Percentiles rank a stretch among this genome's conserved stretches.
phyloP scores from a whole-genome alignment of 495 filamentous ascomycete species.

The Podospora pseudoanserina region DNA sequence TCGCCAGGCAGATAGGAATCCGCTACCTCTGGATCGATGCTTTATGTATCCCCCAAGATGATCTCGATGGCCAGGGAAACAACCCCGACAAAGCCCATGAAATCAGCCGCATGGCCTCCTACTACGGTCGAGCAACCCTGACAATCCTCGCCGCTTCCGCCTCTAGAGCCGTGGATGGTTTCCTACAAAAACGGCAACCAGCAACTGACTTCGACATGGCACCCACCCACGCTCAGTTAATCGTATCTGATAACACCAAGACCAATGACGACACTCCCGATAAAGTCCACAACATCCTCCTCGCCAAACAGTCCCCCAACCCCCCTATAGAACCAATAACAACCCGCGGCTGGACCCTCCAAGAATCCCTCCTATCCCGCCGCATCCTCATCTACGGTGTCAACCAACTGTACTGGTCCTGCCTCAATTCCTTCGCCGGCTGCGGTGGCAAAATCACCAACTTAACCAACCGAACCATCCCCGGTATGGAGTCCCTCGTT shows the following conservation, averaged over 20 bases:
- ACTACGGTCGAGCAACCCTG: not conserved
- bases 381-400: not conserved
- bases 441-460: constrained; percentile 1
- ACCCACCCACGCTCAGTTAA: not conserved
- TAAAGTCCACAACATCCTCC: not conserved
- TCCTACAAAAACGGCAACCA: not conserved
- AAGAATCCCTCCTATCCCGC: not conserved
- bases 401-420: constrained; percentile 10
- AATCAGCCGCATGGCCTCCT: not conserved
- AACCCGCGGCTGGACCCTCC: not conserved
- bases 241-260: not conserved
- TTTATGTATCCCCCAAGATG: not conserved
- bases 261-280: not conserved
- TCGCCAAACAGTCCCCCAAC: not conserved
- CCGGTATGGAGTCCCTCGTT: not conserved
- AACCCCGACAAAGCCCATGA: not conserved
- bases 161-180: not conserved
- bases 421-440: constrained; percentile 13
- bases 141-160: not conserved
- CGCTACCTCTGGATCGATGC: not conserved
- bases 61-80: not conserved
- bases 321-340: not conserved
- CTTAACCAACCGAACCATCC: not conserved
- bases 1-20: not conserved
- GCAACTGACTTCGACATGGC: not conserved